These are phyloP conservation scores for Talaromyces sp. DNA, from an alignment of 2,329 filamentous ascomycete species.

Conservation along the genomic window DNA sequence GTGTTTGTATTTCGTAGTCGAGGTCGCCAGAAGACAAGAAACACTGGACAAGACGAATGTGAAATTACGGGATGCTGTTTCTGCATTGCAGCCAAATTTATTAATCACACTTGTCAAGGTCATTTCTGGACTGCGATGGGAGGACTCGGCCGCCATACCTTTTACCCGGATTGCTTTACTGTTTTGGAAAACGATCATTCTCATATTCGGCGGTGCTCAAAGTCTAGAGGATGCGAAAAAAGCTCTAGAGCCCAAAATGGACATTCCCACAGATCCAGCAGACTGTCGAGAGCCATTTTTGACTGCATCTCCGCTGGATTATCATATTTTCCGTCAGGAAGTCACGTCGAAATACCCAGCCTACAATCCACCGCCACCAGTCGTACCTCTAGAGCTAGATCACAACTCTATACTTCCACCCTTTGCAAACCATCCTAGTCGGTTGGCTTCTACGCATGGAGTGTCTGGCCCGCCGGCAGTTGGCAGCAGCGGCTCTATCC, in stretches of 20 bases:
- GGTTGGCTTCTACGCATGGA: conserved; percentile 59
- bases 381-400: conserved; percentile 82
- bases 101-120: conserved; percentile 69
- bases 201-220: conserved; percentile 76
- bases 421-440: conserved; percentile 68
- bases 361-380: conserved; percentile 81
- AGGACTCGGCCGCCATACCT: conserved; percentile 52
- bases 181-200: conserved; percentile 85
- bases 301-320: conserved; percentile 90
- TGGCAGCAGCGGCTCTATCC: conserved; percentile 63
- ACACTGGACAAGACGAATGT: conserved; percentile 24
- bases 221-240: conserved; percentile 72
- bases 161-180: conserved; percentile 67
- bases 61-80: conserved; percentile 33
- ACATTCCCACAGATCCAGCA: conserved; percentile 42
- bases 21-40: conserved; percentile 40
- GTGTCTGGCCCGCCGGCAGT: conserved; percentile 57
- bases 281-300: conserved; percentile 71
- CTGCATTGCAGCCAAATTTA: conserved; percentile 61
- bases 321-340: conserved; percentile 93
- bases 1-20: conserved; percentile 42
- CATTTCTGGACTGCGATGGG: conserved; percentile 68
- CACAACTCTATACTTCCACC: conserved; percentile 88
- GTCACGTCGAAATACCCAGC: conserved; percentile 97
- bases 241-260: conserved; percentile 57